Percentiles rank a stretch among this genome's conserved stretches.
Conservation (phyloP, 1,284 basidiomycete genomes). For the Sparassis latifolia region DNA sequence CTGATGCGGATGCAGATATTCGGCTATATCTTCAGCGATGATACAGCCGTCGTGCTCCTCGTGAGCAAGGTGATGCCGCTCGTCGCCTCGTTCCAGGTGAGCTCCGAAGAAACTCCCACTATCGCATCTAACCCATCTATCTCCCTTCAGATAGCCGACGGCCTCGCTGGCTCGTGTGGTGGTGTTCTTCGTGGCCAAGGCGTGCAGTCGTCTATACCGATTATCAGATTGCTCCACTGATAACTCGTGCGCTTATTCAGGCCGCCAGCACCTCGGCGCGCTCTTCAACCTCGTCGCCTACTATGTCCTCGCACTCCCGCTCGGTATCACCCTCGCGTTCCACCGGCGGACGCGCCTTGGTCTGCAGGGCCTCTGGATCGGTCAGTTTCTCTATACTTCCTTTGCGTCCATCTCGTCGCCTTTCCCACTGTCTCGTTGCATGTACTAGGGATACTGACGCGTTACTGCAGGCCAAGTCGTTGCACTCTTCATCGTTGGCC, state of each 20-base stretch:
- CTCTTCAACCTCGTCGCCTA: slow-evolving; percentile 72
- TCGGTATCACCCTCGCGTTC: slow-evolving; percentile 69
- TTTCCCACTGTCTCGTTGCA: background rate
- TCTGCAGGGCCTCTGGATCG: slow-evolving; percentile 67
- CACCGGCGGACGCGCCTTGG: slow-evolving; percentile 35
- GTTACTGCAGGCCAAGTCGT: slow-evolving; percentile 54
- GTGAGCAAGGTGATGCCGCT: slow-evolving; percentile 73
- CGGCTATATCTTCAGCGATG: slow-evolving; percentile 67
- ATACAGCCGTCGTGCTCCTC: slow-evolving; percentile 49
- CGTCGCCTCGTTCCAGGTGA: slow-evolving; percentile 73
- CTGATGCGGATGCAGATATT: slow-evolving; percentile 35
- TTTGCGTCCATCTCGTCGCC: background rate
- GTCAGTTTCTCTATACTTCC: slow-evolving; percentile 16
- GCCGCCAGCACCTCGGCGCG: slow-evolving; percentile 70
- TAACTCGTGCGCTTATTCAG: slow-evolving; percentile 24
- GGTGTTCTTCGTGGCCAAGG: slow-evolving; percentile 67
- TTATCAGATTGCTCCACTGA: background rate
- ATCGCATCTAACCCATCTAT: background rate
- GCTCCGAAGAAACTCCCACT: slow-evolving; percentile 2
- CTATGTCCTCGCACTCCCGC: slow-evolving; percentile 65
- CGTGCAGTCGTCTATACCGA: slow-evolving; percentile 10
- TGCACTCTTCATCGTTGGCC: slow-evolving; percentile 63
- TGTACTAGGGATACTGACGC: background rate
- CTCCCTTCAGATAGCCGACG: slow-evolving; percentile 50
- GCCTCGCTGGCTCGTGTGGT: slow-evolving; percentile 67